Conservation (phyloP, 441 rosid species). For the Hura crepitans region DNA sequence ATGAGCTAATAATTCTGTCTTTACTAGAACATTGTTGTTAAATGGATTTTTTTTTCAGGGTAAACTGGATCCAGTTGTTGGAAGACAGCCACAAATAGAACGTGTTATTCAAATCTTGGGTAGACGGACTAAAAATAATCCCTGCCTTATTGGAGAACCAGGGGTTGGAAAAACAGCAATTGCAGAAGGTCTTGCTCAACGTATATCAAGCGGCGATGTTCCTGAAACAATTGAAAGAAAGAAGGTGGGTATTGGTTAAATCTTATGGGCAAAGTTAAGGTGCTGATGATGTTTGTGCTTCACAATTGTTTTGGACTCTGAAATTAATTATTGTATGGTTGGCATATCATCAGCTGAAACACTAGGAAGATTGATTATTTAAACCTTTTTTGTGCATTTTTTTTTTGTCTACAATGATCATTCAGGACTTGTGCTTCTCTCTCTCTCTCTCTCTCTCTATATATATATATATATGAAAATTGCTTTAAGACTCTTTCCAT, state of each 20-base stretch:
- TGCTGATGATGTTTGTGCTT: background rate
- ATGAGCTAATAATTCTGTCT: background rate
- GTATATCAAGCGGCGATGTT: constrained; percentile 36
- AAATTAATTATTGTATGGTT: constrained; percentile 1
- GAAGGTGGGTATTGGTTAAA: constrained; percentile 35
- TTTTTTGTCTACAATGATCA: background rate
- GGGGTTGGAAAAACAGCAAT: constrained; percentile 74
- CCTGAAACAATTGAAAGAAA: constrained; percentile 45
- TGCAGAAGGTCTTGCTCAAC: constrained; percentile 54
- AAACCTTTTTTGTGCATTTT: background rate
- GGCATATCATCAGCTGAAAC: background rate
- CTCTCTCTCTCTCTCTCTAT: no score
- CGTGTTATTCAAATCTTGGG: constrained; percentile 53
- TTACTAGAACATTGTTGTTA: no score
- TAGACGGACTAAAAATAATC: constrained; percentile 55
- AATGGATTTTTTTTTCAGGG: constrained; percentile 34
- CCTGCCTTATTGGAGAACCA: constrained; percentile 59
- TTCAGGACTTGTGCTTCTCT: background rate
- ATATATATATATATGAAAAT: no score
- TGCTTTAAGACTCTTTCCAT: background rate
- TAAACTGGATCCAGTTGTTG: constrained; percentile 56
- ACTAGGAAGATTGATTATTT: no score
- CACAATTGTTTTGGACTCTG: background rate
- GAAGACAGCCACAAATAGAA: constrained; percentile 50
- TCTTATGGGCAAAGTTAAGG: background rate